phyloP scores from a whole-genome alignment of 169 alveolate species.

The Plasmodium sp. region DNA sequence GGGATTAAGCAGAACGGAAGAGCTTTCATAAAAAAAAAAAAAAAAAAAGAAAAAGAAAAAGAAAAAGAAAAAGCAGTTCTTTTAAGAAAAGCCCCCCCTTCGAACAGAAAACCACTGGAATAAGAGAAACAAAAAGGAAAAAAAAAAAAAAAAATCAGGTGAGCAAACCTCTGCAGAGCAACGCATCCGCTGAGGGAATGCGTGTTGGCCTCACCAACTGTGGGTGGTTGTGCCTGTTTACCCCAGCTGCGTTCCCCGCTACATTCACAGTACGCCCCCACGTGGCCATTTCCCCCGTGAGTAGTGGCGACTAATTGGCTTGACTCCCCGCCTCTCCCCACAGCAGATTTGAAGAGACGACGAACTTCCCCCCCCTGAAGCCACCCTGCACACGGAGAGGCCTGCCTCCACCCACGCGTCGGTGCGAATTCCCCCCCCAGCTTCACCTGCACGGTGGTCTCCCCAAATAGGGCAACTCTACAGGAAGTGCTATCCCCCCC shows the following conservation, averaged over 20 bases:
- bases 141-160: background rate
- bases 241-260: background rate
- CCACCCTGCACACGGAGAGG: background rate
- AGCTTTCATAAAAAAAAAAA: background rate
- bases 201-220: background rate
- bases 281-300: background rate
- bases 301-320: background rate
- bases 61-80: background rate
- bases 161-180: background rate
- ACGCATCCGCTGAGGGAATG: background rate
- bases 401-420: background rate
- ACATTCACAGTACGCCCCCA: background rate
- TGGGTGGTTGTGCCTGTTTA: background rate
- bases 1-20: background rate
- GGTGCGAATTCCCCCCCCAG: background rate
- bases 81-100: background rate
- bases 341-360: too few species aligned
- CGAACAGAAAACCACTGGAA: background rate
- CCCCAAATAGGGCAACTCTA: background rate
- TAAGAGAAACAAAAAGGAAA: background rate
- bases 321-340: background rate
- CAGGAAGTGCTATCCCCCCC: background rate
- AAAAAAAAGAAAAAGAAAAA: background rate
- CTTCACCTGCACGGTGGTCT: background rate
- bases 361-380: background rate